A percentile compares a stretch with the other conserved stretches of the same genome.
Evolutionary conservation across 1,284 basidiomycete species (phyloP).

Genomic region (Moniliophthora roreri): DNA sequence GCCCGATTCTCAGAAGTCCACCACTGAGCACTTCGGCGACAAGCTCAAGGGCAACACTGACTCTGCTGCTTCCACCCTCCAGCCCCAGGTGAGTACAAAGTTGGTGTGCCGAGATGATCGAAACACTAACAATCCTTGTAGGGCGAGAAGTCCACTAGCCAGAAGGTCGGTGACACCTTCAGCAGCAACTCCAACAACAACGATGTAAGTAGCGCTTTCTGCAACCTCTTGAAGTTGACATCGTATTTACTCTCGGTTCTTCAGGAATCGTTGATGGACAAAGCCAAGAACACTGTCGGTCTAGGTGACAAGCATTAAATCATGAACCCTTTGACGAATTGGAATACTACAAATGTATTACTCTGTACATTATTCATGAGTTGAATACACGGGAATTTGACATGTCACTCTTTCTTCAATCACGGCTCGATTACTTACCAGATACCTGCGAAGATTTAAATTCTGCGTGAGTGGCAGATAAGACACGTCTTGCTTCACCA

Average conservation of each 20-base stretch:
- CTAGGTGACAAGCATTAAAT: conserved; percentile 34
- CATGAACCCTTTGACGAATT: no score
- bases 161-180: conserved; percentile 37
- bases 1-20: conserved; percentile 3
- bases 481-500: no score
- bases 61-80: conserved; percentile 10
- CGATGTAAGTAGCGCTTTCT: conserved; percentile 23
- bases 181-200: conserved; percentile 42
- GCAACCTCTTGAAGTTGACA: conserved; percentile 6
- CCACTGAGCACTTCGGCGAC: conserved; percentile 6
- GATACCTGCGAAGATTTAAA: no score
- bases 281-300: conserved; percentile 53
- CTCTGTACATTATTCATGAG: no score
- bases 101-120: neutral
- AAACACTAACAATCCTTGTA: neutral
- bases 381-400: no score
- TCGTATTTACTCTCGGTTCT: neutral
- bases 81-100: conserved; percentile 13
- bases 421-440: no score
- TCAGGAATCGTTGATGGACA: conserved; percentile 42
- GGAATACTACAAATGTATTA: no score
- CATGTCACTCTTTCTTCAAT: no score
- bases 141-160: conserved; percentile 16
- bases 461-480: no score
- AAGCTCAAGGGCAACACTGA: conserved; percentile 5